Percentiles rank a stretch among this genome's conserved stretches.
Evolutionary conservation across 1,284 basidiomycete genomes (phyloP).

Genomic region (Puccinia brachypodii): DNA sequence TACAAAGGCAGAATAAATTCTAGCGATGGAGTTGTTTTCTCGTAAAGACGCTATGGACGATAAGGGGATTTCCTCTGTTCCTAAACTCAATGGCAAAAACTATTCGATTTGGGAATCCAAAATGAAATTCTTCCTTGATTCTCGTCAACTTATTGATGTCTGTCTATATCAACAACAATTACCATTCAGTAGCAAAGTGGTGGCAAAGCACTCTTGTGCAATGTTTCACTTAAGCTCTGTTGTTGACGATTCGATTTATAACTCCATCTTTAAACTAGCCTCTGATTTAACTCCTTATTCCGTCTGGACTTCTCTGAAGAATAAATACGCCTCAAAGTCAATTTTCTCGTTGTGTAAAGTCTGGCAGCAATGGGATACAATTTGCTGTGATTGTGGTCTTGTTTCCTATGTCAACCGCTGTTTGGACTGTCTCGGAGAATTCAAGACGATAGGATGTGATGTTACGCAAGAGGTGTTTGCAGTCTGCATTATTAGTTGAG

Average conservation of each 20-base stretch:
- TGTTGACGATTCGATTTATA: background rate
- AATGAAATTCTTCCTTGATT: background rate
- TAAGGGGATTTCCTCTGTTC: background rate
- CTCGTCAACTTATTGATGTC: background rate
- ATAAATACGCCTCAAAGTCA: background rate
- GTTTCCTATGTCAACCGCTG: background rate
- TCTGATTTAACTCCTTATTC: background rate
- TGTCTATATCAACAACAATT: background rate
- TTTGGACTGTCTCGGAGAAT: background rate
- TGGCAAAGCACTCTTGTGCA: background rate
- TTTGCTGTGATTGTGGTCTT: background rate
- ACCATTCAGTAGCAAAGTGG: background rate
- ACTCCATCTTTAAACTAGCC: background rate
- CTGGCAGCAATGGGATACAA: background rate
- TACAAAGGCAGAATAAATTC: background rate
- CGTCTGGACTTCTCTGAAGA: background rate
- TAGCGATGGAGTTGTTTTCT: background rate
- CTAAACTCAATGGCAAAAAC: background rate
- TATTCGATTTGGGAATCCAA: slow-evolving; percentile 1
- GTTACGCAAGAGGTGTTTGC: background rate
- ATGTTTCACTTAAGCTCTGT: too few species aligned
- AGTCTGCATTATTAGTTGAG: background rate
- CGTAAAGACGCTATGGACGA: background rate
- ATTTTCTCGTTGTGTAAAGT: background rate
- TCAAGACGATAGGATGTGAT: background rate